Base-by-base conservation (phyloP, 108 stramenopile species). In the Conticribra guillardii region DNA sequence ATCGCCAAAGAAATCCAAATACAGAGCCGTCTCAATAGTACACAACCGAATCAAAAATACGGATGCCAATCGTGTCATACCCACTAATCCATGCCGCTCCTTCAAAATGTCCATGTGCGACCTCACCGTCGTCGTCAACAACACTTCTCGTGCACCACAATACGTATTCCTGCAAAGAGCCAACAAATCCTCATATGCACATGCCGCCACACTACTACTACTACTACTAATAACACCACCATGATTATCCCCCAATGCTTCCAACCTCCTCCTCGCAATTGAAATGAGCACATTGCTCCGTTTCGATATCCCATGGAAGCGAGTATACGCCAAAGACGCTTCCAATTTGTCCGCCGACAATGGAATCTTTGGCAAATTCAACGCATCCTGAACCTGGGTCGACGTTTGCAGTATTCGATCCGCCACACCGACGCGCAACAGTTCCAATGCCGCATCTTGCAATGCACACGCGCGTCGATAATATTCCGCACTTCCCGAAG, bases 1-100 rank as follows among this genome's bases (percentile, higher is more conserved):
- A 44, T 89, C 89, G 15, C 94, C 91, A 68, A 95, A 92, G 60
- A 95, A 95, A 58, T 95, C 94, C 51, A 91, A 64, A 72, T 92
- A 95, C 49, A 95, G 60, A 0, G 86, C 76, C 21, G 94, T 95
- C 70, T 95, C 94, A 0, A 92, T 70, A 0, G 94, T 91, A 62
- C 94, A 95, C 32, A 95, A 69, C 19, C 94, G 80, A 75, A 95
- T 92, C 47, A 92, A 64, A 74, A 92, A 95, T n/a, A 95, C 89
- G 24, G 86, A 86, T 2, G 94, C 91, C 52, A 95, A 56, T 41
- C 90, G 76, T 9, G 94, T 92, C 94, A 95, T 95, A 2, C 91
- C 94, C 5, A 90, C 88, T 50, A 92, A 69, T 15, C 94, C 94
- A 55, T 95, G 94, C 46, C 87, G 82, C 45, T 89, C 84, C 57